phyloP scores from a whole-genome alignment of 495 filamentous ascomycete species.

The Aspergillus sparsus region DNA sequence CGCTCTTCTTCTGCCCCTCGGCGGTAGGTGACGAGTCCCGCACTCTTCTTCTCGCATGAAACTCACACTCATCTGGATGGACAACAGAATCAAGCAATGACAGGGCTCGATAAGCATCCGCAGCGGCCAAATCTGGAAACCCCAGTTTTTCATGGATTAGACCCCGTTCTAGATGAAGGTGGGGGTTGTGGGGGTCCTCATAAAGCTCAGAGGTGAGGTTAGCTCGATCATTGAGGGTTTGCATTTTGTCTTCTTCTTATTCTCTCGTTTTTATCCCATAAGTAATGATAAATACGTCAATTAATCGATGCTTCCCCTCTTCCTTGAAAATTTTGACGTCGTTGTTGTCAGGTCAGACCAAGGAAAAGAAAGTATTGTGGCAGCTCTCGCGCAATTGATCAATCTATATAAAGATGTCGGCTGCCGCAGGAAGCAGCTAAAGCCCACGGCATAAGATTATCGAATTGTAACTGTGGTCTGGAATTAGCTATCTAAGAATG shows the following conservation, averaged over 20 bases:
- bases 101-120: conserved; percentile 87
- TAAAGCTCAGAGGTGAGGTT: conserved; percentile 37
- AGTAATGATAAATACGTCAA: too few species aligned
- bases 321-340: too few species aligned
- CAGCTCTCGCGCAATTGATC: too few species aligned
- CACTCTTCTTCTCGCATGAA: conserved; percentile 38
- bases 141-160: conserved; percentile 69
- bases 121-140: conserved; percentile 86
- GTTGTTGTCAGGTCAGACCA: too few species aligned
- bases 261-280: too few species aligned
- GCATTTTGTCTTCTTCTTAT: conserved; percentile 2
- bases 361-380: too few species aligned
- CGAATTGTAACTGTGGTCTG: too few species aligned
- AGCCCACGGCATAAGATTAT: too few species aligned
- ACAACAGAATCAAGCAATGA: conserved; percentile 78
- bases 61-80: conserved; percentile 55
- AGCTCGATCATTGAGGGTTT: conserved; percentile 29
- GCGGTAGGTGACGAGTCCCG: conserved; percentile 3
- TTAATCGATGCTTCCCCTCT: too few species aligned
- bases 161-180: conserved; percentile 72
- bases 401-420: too few species aligned
- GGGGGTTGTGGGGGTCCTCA: conserved; percentile 71
- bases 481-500: too few species aligned
- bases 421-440: too few species aligned
- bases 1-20: conserved; percentile 5